Conservation (phyloP, 2,329 filamentous ascomycete species). For the Zarea fungicola region DNA sequence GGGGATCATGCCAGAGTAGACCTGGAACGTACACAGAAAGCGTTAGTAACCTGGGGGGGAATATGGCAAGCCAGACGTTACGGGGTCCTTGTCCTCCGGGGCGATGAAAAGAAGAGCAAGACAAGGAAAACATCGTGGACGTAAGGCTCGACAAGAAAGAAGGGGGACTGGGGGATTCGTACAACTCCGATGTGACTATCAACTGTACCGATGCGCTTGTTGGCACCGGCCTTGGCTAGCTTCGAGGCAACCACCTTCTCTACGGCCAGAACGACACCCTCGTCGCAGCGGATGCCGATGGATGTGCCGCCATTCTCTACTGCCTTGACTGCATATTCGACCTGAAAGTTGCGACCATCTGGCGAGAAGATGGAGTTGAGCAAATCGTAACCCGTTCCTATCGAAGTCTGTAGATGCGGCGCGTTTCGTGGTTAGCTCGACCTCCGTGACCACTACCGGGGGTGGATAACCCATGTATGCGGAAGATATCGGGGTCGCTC, state of each 20-base stretch:
- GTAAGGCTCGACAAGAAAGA: too few relatives aligned
- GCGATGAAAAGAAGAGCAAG: too few relatives aligned
- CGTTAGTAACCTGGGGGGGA: too few relatives aligned
- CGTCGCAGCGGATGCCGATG: slow-evolving; percentile 93
- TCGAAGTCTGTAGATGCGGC: slow-evolving; percentile 69
- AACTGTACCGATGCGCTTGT: slow-evolving; percentile 94
- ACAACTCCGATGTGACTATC: slow-evolving; percentile 93
- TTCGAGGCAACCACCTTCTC: slow-evolving; percentile 97
- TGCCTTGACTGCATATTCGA: slow-evolving; percentile 97
- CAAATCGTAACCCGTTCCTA: slow-evolving; percentile 99
- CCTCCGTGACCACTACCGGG: neutral
- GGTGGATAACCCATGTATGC: neutral
- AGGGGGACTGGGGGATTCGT: slow-evolving; percentile 31
- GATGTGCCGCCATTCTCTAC: slow-evolving; percentile 97
- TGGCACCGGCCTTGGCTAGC: slow-evolving; percentile 88
- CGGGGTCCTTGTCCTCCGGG: too few relatives aligned
- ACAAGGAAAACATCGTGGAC: too few relatives aligned
- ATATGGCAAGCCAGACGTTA: too few relatives aligned
- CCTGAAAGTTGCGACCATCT: slow-evolving; percentile 97
- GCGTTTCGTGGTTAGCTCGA: neutral
- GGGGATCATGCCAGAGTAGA: slow-evolving; percentile 88
- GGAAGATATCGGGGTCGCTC: neutral
- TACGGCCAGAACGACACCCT: slow-evolving; percentile 90
- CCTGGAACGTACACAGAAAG: slow-evolving; percentile 47
- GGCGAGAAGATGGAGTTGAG: slow-evolving; percentile 99